A percentile compares a stretch with the other conserved stretches of the same genome.
phyloP scores from a whole-genome alignment of 805 yeast genomes.

The Barnettozyma sp. region DNA sequence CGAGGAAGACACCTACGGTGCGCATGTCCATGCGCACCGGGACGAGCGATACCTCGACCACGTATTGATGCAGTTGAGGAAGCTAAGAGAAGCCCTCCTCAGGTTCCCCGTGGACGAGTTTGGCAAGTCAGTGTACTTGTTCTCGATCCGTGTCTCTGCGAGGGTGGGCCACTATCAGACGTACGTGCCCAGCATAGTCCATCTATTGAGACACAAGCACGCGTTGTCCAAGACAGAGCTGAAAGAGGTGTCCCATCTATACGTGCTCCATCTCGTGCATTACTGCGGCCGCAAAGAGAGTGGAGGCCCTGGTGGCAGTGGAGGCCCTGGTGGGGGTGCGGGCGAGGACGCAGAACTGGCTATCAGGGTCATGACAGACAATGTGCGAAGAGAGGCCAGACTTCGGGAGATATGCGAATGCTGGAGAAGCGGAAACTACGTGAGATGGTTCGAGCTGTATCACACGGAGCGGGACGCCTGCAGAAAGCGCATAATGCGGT shows the following conservation, averaged over 20 bases:
- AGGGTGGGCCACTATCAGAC: conserved; percentile 48
- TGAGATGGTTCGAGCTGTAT: conserved; percentile 28
- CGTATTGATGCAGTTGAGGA: conserved; percentile 37
- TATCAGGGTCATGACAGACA: conserved; percentile 24
- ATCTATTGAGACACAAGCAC: conserved; percentile 19
- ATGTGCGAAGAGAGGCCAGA: conserved; percentile 24
- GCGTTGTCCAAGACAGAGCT: conserved; percentile 29
- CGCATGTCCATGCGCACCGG: too few species aligned
- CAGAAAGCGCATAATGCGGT: conserved; percentile 32
- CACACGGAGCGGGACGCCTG: conserved; percentile 13
- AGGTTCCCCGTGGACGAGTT: conserved; percentile 34
- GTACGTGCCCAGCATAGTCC: conserved; percentile 46
- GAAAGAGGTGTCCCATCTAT: conserved; percentile 35
- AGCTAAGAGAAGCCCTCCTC: conserved; percentile 50
- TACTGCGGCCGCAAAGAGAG: too few species aligned
- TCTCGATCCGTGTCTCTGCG: conserved; percentile 42
- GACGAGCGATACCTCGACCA: conserved; percentile 23
- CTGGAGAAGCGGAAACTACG: conserved; percentile 29
- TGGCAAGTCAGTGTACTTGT: conserved; percentile 39
- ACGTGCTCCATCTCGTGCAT: conserved; percentile 37
- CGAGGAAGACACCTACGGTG: too few species aligned
- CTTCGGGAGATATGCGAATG: conserved; percentile 30
- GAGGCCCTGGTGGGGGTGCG: too few species aligned
- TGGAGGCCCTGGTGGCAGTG: too few species aligned
- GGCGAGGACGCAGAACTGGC: conserved; percentile 16